Base-by-base conservation (phyloP, 192 early-diverging fungal species). In the Linderina pennispora region DNA sequence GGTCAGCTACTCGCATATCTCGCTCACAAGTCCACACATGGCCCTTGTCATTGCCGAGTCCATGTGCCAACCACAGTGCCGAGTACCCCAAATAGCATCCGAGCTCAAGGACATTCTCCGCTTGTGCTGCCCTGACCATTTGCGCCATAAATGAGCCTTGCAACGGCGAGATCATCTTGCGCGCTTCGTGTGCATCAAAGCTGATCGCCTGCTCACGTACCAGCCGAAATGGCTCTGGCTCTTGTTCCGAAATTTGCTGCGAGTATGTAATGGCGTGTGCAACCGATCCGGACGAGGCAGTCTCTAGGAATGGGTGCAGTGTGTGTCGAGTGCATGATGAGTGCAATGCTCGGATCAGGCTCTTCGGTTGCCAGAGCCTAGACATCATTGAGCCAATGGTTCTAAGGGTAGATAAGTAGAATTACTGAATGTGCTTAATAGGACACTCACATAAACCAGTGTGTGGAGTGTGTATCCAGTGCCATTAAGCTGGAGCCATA, bases 31-130 rank as follows among this genome's bases (percentile, higher is more conserved):
- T 62, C 54, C 58, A 69, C 28, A 69, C 26, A 8, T 37, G 42
- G 4, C 44, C 16, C 1, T 19, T 23, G 11, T 26, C 23, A 8
- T 17, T 38, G 11, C 38, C 33, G 41, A 83, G 47, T 2, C 63
- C 84, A 15, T 80, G 77, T 1, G 84, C 87, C 25, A 89, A 72
- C 50, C 79, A 80, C 15, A 81, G 47, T 1, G 82, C 65, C 4
- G 78, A 79, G 45, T 77, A 80, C 1, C 87, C 87, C 22, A 77
- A 77, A 41, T 80, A 86, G 43, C 73, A 72, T 5, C 87, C 87
- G 36, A 89, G 61, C 40, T 89, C 87, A 0, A 89, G 68, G 6
- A 84, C 58, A 0, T 15, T n/a, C 0, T 43, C 23, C 0, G 83
- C 44, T 21, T 32, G 15, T 11, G 57, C 50, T 7, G 39, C 39